These are phyloP conservation scores for Saccharum spontaneum DNA, from an alignment of 176 grass and related monocot genomes.

Conservation along the genomic window DNA sequence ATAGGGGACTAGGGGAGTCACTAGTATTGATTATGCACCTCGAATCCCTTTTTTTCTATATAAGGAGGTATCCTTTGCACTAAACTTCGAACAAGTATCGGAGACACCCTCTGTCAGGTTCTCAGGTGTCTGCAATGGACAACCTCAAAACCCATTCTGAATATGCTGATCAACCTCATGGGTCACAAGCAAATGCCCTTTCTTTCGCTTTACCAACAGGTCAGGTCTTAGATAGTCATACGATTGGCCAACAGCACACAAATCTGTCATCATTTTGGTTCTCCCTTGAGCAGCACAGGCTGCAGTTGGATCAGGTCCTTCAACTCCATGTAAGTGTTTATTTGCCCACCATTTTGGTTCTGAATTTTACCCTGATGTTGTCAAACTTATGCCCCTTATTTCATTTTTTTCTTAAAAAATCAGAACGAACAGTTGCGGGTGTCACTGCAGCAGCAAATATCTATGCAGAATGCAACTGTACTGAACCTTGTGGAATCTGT, in stretches of 20 bases:
- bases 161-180: not conserved
- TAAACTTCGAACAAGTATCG: not conserved
- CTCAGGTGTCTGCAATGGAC: not conserved
- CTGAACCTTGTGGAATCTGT: not conserved
- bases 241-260: not conserved
- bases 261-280: not conserved
- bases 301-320: not conserved
- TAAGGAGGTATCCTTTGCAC: not conserved
- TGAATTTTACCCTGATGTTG: not conserved
- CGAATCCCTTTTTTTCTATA: not conserved
- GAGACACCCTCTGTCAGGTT: not conserved
- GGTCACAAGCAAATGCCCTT: not conserved
- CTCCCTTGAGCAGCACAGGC: not conserved
- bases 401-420: not conserved
- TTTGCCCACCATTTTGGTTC: not conserved
- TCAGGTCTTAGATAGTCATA: not conserved
- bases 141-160: not conserved
- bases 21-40: not conserved
- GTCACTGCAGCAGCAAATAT: not conserved
- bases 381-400: not conserved
- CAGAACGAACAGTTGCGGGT: not conserved
- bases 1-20: not conserved
- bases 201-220: not conserved
- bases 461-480: not conserved
- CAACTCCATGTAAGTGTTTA: not conserved